Base-by-base conservation (phyloP, 495 filamentous ascomycete species). In the Aspergillus ellipticus region DNA sequence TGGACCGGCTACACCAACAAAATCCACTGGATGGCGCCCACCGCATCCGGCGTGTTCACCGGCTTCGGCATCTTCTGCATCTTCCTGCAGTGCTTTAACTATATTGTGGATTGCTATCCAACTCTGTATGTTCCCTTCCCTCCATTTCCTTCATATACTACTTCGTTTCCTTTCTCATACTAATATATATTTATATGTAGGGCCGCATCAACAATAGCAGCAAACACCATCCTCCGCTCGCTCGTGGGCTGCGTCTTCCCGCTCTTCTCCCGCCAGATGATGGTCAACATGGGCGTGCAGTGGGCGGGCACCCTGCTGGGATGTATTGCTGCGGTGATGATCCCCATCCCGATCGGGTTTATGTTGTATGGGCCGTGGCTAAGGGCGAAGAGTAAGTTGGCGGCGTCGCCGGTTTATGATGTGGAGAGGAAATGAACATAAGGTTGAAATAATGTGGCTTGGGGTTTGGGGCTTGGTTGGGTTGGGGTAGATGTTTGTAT, bases 161-260 rank as follows among this genome's bases (percentile, higher is more conserved):
- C n/a, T n/a, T n/a, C n/a, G n/a, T n/a, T n/a, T n/a, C n/a, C n/a
- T n/a, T n/a, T n/a, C n/a, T n/a, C n/a, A n/a, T n/a, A n/a, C n/a
- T n/a, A n/a, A 5, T 15, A 24, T 21, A 0, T 11, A 31, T 28
- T 15, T 53, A 37, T 58, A 58, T 52, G 56, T 60, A 84, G 80
- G 53, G 90, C 90, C 11, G 90, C 90, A 33, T 93, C 89, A 6
- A 89, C 90, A 22, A 90, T 96, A 45, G 91, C 92, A 7, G 90
- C 86, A 20, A 96, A 96, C 68, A 94, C 92, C 0, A 91, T 96
- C 67, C 75, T 94, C 8, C 88, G 92, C 2, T 92, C 87, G 5
- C 71, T 89, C 0, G 83, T 83, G 42, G 90, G 87, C 20, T 87
- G 88, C 7, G 84, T 79, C 0, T 96, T 96, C 71, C 92, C 92